Conservation (phyloP, 495 filamentous ascomycete species). For the Daldinia childiae region DNA sequence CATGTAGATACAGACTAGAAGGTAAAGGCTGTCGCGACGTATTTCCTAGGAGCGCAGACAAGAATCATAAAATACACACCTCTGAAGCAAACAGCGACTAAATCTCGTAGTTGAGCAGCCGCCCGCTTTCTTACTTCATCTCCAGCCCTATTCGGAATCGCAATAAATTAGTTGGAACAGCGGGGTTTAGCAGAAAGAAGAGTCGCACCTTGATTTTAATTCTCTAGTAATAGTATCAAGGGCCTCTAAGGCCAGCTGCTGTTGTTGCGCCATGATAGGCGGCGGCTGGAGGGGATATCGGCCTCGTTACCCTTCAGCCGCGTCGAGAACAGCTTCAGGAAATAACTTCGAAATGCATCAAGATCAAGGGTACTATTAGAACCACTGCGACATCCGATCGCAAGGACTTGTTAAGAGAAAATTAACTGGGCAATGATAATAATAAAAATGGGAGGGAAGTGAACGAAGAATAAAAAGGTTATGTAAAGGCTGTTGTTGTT, state of each 20-base stretch:
- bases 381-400: slow-evolving; percentile 35
- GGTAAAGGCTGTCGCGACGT: not conserved
- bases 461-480: not conserved
- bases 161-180: slow-evolving; percentile 8
- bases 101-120: slow-evolving; percentile 45
- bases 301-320: slow-evolving; percentile 35
- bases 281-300: slow-evolving; percentile 7
- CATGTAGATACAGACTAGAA: not conserved
- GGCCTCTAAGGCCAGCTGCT: slow-evolving; percentile 48
- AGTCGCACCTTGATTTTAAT: slow-evolving; percentile 47
- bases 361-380: slow-evolving; percentile 29
- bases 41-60: not conserved
- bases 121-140: slow-evolving; percentile 49
- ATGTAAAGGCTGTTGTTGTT: not conserved
- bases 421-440: not conserved
- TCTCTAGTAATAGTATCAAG: slow-evolving; percentile 48
- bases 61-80: slow-evolving; percentile 32
- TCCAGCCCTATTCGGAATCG: slow-evolving; percentile 29
- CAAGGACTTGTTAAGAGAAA: slow-evolving; percentile 6
- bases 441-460: not conserved
- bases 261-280: slow-evolving; percentile 47
- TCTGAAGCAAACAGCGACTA: slow-evolving; percentile 49
- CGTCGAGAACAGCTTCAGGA: slow-evolving; percentile 44
- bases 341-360: slow-evolving; percentile 36
- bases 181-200: not conserved